Base-by-base conservation (phyloP, 1,284 basidiomycete genomes). In the Lignosus rhinocerotis region DNA sequence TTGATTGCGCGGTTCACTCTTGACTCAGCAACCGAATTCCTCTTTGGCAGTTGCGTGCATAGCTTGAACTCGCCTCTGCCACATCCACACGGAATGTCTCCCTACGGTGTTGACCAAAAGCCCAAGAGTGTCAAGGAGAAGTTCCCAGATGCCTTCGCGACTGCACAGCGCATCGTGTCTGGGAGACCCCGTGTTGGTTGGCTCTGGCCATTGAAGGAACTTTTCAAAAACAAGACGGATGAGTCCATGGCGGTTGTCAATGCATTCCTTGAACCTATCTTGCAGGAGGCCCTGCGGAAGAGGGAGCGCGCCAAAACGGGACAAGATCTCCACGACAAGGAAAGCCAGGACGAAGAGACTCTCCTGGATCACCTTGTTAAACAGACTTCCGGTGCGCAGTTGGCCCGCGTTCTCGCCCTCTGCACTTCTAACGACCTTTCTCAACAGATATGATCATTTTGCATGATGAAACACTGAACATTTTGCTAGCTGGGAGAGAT, bases 401-500 rank as follows among this genome's bases (percentile, higher is more conserved):
- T 21, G 31, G n/a, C 32, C 16, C 34, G 5, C 14, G 14, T 41
- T 44, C 21, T 45, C 21, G 16, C 43, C 25, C 3, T 45, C 21
- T 10, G 30, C 25, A 21, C 6, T 19, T 12, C 10, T 45, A 12
- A 19, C 5, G 17, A n/a, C 6, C n/a, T 19, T 43, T 17, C 0
- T 21, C 16, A 17, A 17, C 57, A 88, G 84, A 87, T 65, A 73
- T 73, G 17, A 69, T 78, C 10, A 70, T 85, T 39, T 86, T 91
- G 55, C 82, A 87, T 31, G 86, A 90, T 68, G 87, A 90, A 63
- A 73, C 90, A 2, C 71, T 91, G n/a, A 91, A 84, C 67, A 85
- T 91, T 69, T 72, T 91, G 12, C 75, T 90, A 21, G 88, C 88
- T 14, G 82, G 86, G 14, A 75, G 88, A 56, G 88, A 91, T 68